A percentile compares a stretch with the other conserved stretches of the same genome.
Conservation (phyloP, 2,329 filamentous ascomycete genomes). For the Exophiala viscosa region DNA sequence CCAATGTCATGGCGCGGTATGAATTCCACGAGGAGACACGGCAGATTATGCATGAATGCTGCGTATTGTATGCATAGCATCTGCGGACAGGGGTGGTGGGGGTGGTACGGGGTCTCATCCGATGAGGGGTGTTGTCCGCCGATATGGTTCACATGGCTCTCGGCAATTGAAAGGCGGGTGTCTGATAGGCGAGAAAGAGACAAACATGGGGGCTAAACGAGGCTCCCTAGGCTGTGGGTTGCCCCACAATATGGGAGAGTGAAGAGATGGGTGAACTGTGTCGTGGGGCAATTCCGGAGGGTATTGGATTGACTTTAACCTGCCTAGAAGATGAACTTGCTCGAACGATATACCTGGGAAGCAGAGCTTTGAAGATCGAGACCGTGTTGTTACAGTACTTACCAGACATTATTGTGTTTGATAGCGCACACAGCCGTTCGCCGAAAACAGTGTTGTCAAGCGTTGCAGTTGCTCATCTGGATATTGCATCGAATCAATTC, state of each 20-base stretch:
- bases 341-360: no score
- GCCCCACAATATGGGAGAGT: slow-evolving; percentile 13
- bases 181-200: neutral
- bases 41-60: no score
- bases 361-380: no score
- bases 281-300: slow-evolving; percentile 21
- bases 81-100: neutral
- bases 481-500: neutral
- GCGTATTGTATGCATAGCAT: no score
- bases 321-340: no score
- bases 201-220: slow-evolving; percentile 1
- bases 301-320: no score
- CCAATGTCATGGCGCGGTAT: no score
- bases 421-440: neutral
- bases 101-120: slow-evolving; percentile 2
- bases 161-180: neutral
- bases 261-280: slow-evolving; percentile 1
- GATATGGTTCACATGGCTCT: neutral
- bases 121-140: slow-evolving; percentile 3
- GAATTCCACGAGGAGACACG: no score
- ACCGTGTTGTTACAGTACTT: no score
- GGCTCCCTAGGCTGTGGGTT: slow-evolving; percentile 13
- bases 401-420: no score
- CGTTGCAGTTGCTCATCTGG: neutral
- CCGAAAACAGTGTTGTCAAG: neutral